Conservation (phyloP, 1,284 basidiomycete species). For the Wallemia mellicola region DNA sequence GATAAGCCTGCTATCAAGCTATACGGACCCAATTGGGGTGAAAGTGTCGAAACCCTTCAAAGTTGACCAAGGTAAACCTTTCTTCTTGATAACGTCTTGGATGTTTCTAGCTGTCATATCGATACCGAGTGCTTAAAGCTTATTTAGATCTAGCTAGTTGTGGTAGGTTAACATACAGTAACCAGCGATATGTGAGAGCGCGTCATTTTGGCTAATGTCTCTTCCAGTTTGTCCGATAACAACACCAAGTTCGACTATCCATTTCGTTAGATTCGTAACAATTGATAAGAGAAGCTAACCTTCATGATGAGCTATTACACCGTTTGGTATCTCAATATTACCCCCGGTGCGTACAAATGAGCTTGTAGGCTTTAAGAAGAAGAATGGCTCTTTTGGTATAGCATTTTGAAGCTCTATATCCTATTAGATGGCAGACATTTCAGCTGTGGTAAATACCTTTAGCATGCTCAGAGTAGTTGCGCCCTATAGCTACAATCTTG, state of each 20-base stretch:
- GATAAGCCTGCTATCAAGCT: not conserved
- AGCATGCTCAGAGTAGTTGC: constrained; percentile 26
- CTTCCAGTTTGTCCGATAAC: constrained; percentile 63
- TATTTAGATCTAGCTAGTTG: not conserved
- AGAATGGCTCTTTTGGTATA: constrained; percentile 79
- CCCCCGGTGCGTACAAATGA: constrained; percentile 53
- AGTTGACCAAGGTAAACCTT: constrained; percentile 75
- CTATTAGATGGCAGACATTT: constrained; percentile 34
- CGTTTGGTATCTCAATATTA: constrained; percentile 55
- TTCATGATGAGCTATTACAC: constrained; percentile 67
- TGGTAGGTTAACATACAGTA: constrained; percentile 32
- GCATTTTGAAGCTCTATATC: constrained; percentile 75
- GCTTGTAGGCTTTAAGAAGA: constrained; percentile 88
- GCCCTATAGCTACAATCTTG: constrained; percentile 56
- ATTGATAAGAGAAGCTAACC: constrained; percentile 21
- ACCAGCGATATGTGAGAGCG: constrained; percentile 54
- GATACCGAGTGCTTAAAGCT: constrained; percentile 48
- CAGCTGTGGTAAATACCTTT: not conserved
- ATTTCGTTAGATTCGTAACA: constrained; percentile 1
- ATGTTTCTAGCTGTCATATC: constrained; percentile 90
- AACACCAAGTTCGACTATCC: constrained; percentile 74
- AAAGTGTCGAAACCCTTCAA: constrained; percentile 77
- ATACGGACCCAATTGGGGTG: constrained; percentile 30
- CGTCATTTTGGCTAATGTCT: constrained; percentile 41
- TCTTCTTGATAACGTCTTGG: constrained; percentile 73